Conservation (phyloP, 495 filamentous ascomycete genomes). For the Pyrenopolyporus hunteri region DNA sequence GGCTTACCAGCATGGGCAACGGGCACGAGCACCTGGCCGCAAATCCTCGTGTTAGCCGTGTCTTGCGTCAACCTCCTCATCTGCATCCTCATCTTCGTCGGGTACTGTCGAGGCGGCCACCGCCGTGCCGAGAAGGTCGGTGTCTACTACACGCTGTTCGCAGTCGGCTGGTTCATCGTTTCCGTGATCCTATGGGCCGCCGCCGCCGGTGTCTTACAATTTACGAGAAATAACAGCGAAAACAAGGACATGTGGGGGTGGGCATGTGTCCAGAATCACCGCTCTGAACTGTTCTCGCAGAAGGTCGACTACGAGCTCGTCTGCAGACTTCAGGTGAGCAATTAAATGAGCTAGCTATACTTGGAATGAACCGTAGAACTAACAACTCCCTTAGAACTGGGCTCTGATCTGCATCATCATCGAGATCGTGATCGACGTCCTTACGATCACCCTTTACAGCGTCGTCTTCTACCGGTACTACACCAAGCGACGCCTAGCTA, state of each 20-base stretch:
- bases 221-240: constrained; percentile 69
- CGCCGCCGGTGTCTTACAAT: constrained; percentile 82
- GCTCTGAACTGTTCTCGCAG: constrained; percentile 72
- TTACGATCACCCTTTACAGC: constrained; percentile 90
- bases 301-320: constrained; percentile 89
- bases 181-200: constrained; percentile 92
- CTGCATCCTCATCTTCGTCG: constrained; percentile 80
- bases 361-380: constrained; percentile 5
- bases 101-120: constrained; percentile 90
- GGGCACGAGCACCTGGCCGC: constrained; percentile 84
- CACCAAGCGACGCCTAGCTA: constrained; percentile 90
- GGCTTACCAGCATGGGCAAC: constrained; percentile 82
- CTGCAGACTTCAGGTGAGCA: constrained; percentile 86
- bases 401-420: constrained; percentile 95
- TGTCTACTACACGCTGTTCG: constrained; percentile 91
- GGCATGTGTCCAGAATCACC: constrained; percentile 87
- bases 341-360: background rate
- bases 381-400: constrained; percentile 72
- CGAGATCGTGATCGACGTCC: constrained; percentile 89
- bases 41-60: constrained; percentile 79
- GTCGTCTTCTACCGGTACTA: constrained; percentile 96
- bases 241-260: constrained; percentile 96
- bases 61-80: constrained; percentile 79
- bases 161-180: constrained; percentile 91
- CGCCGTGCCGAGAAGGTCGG: constrained; percentile 86